Conservation (phyloP, 306 rosid genomes). For the Clitoria ternatea region DNA sequence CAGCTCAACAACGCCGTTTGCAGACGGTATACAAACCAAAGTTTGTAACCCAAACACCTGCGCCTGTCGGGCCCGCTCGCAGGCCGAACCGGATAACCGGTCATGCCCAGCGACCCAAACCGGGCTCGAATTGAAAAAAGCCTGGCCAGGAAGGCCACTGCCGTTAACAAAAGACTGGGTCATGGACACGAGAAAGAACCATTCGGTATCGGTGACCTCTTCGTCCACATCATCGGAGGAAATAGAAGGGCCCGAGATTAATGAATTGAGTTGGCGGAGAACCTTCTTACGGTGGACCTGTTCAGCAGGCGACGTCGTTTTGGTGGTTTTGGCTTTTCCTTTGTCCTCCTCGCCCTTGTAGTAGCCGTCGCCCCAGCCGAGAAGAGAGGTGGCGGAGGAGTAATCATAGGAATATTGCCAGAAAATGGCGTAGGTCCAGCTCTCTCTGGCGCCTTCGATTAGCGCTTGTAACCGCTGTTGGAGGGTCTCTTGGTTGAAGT, state of each 20-base stretch:
- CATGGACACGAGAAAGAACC: conserved; percentile 94
- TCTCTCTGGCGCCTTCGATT: conserved; percentile 65
- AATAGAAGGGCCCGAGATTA: conserved; percentile 64
- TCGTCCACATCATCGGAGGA: conserved; percentile 60
- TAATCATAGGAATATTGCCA: conserved; percentile 83
- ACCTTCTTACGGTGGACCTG: conserved; percentile 83
- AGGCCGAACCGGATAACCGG: conserved; percentile 35
- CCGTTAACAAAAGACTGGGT: conserved; percentile 75
- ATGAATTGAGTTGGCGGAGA: conserved; percentile 77
- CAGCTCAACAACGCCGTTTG: conserved; percentile 80
- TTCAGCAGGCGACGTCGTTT: conserved; percentile 46
- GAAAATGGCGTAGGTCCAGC: conserved; percentile 93
- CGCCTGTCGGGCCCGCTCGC: conserved; percentile 74
- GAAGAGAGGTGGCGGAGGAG: conserved; percentile 36
- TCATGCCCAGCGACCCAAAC: conserved; percentile 68
- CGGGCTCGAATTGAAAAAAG: conserved; percentile 47
- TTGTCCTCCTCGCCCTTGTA: conserved; percentile 84
- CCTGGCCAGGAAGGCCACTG: conserved; percentile 68
- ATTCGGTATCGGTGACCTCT: conserved; percentile 89
- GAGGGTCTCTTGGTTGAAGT: conserved; percentile 75
- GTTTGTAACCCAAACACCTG: conserved; percentile 69
- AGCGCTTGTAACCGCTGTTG: conserved; percentile 77
- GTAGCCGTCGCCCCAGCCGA: conserved; percentile 95
- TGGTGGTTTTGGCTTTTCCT: conserved; percentile 33
- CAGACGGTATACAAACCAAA: conserved; percentile 64